A percentile compares a stretch with the other conserved stretches of the same genome.
Evolutionary conservation across 225 moss, liverwort and hornwort species (phyloP).

Genomic region (Physcomitrellopsis africana): DNA sequence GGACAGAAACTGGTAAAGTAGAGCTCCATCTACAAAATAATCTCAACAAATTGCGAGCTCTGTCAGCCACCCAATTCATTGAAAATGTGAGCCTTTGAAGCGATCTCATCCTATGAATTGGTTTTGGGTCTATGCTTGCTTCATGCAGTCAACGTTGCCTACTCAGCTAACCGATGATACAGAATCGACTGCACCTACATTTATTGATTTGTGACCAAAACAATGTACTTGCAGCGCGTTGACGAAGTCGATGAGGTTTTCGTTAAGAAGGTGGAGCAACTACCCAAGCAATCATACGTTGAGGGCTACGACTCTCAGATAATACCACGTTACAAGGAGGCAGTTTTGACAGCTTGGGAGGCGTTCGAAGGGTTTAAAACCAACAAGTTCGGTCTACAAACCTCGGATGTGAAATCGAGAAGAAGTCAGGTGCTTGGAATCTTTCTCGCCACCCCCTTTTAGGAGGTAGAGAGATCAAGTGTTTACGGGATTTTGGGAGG

Average conservation of each 20-base stretch:
- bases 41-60: constrained; percentile 81
- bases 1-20: constrained; percentile 63
- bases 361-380: constrained; percentile 57
- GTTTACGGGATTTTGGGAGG: background rate
- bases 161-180: background rate
- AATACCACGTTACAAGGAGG: constrained; percentile 88
- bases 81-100: constrained; percentile 71
- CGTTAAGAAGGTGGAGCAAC: constrained; percentile 51
- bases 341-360: constrained; percentile 83
- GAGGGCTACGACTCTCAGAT: constrained; percentile 87
- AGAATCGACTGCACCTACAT: background rate
- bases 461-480: background rate
- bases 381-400: constrained; percentile 34
- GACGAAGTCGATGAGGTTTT: constrained; percentile 91
- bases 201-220: constrained; percentile 24
- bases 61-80: constrained; percentile 87
- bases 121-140: background rate
- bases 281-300: constrained; percentile 45
- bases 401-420: constrained; percentile 38
- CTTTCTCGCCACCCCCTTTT: constrained; percentile 13
- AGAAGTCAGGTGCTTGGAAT: constrained; percentile 29
- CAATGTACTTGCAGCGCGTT: constrained; percentile 70
- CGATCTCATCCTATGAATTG: constrained; percentile 5
- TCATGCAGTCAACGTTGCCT: constrained; percentile 7
- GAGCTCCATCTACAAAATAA: constrained; percentile 81